Evolutionary conservation across 169 alveolate genomes (phyloP).

Genomic region (Plasmodium inui): DNA sequence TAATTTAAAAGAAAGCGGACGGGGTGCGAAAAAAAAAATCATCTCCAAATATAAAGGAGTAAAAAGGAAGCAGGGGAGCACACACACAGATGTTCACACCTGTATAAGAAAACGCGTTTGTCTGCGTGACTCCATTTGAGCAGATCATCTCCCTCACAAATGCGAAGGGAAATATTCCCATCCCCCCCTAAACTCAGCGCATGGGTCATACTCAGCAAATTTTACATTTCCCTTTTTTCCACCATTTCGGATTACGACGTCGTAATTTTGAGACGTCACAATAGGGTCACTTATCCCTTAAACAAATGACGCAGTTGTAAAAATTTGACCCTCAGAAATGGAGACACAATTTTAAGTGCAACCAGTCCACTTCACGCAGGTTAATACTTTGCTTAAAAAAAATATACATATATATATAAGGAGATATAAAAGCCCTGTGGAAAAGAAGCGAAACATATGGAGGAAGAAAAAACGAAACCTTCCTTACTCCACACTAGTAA

Average conservation of each 20-base stretch:
- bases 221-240: background rate
- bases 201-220: background rate
- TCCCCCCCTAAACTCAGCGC: background rate
- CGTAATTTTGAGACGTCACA: background rate
- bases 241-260: background rate
- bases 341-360: background rate
- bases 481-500: background rate
- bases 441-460: background rate
- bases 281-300: background rate
- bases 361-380: background rate
- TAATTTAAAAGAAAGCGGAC: background rate
- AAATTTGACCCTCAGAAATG: background rate
- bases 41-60: background rate
- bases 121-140: background rate
- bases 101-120: background rate
- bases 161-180: background rate
- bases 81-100: background rate
- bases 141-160: background rate
- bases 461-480: background rate
- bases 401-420: background rate
- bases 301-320: background rate
- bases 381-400: background rate
- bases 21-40: background rate
- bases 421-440: background rate
- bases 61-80: background rate